A percentile compares a stretch with the other conserved stretches of the same genome.
Conservation (phyloP, 306 rosid species). For the Prunus davidiana region DNA sequence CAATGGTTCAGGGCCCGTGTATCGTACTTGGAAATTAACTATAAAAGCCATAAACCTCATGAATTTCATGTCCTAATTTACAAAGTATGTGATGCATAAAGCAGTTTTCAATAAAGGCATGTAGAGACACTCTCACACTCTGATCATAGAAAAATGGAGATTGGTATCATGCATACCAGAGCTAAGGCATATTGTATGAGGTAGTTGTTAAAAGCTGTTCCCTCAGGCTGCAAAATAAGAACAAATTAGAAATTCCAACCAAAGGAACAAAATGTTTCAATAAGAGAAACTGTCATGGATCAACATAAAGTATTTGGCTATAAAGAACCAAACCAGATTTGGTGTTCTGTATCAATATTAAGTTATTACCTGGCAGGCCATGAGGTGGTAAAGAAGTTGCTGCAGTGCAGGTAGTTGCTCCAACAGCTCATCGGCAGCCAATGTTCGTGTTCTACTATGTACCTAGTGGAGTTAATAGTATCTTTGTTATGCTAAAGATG, state of each 20-base stretch:
- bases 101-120: background rate
- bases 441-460: constrained; percentile 55
- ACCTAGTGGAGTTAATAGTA: constrained; percentile 40
- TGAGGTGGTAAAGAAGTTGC: constrained; percentile 77
- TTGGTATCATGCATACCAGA: constrained; percentile 54
- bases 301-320: background rate
- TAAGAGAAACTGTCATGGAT: background rate
- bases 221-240: constrained; percentile 81
- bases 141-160: constrained; percentile 12
- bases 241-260: constrained; percentile 24
- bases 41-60: no score
- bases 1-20: no score
- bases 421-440: constrained; percentile 56
- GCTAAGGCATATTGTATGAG: constrained; percentile 92
- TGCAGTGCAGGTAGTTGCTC: constrained; percentile 87
- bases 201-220: constrained; percentile 63
- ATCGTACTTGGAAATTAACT: no score
- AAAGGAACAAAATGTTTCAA: constrained; percentile 6
- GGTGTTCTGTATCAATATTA: background rate
- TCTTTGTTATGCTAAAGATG: constrained; percentile 18
- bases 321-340: background rate
- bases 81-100: no score
- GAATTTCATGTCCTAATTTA: no score
- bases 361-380: constrained; percentile 65
- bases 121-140: background rate